phyloP scores from a whole-genome alignment of 768 basidiomycete species.

The Boletus huronensis region DNA sequence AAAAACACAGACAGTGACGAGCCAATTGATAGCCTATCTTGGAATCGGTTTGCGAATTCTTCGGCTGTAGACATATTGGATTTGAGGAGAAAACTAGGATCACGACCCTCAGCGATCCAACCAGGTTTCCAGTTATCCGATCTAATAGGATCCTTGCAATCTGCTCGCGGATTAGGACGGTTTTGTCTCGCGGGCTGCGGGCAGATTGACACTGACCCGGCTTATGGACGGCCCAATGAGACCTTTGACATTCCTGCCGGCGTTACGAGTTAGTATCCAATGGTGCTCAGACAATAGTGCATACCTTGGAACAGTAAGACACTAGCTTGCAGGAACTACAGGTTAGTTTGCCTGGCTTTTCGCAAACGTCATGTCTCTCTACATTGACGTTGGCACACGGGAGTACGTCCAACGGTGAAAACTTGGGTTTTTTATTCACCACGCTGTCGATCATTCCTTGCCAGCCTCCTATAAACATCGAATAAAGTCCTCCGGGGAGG shows the following conservation, averaged over 20 bases:
- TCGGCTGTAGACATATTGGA: slow-evolving; percentile 4
- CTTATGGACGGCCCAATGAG: slow-evolving; percentile 42
- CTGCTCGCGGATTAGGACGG: neutral
- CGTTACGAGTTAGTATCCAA: neutral
- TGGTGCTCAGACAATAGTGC: neutral
- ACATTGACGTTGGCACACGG: slow-evolving; percentile 37
- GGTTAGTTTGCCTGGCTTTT: slow-evolving; percentile 29
- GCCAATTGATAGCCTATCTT: slow-evolving; percentile 29
- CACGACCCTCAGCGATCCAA: slow-evolving; percentile 23
- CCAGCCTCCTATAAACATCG: slow-evolving; percentile 12
- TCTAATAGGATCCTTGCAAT: slow-evolving; percentile 24
- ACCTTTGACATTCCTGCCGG: slow-evolving; percentile 38
- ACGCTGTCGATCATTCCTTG: slow-evolving; percentile 9
- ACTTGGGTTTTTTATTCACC: slow-evolving; percentile 12
- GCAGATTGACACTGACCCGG: slow-evolving; percentile 22
- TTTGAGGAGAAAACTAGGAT: slow-evolving; percentile 16
- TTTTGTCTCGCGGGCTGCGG: neutral
- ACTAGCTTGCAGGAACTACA: slow-evolving; percentile 37
- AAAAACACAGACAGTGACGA: slow-evolving; percentile 19
- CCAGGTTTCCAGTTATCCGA: slow-evolving; percentile 19
- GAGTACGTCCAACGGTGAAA: slow-evolving; percentile 26
- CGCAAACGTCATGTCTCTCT: slow-evolving; percentile 23
- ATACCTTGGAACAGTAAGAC: slow-evolving; percentile 42
- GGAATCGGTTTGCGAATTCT: slow-evolving; percentile 10
- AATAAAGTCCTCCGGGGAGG: slow-evolving; percentile 4